Evolutionary conservation across 202 grass and related monocot species (phyloP).

Genomic region (Eragrostis tef): DNA sequence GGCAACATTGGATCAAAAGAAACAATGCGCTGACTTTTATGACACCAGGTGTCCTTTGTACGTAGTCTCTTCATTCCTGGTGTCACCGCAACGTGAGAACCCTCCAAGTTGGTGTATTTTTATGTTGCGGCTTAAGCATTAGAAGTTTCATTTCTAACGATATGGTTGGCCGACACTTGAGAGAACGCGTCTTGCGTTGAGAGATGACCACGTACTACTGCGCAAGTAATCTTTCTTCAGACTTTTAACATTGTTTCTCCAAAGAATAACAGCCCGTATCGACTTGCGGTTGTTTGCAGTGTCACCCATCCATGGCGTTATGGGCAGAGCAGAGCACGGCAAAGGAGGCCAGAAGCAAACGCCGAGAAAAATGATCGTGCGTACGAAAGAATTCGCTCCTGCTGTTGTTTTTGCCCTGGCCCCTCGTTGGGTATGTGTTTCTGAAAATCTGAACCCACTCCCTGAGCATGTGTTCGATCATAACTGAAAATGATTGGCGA

Average conservation of each 20-base stretch:
- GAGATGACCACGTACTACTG: background rate
- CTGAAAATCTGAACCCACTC: no score
- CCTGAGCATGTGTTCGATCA: background rate
- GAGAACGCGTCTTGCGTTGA: background rate
- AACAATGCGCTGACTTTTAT: background rate
- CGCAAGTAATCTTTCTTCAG: background rate
- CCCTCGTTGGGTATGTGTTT: no score
- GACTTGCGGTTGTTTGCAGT: background rate
- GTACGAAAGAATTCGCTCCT: no score
- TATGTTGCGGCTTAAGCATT: background rate
- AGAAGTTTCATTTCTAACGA: background rate
- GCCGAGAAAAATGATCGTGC: background rate
- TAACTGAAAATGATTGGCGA: background rate
- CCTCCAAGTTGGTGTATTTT: background rate
- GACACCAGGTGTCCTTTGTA: background rate
- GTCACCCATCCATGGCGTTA: background rate
- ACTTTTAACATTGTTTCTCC: background rate
- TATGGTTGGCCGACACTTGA: background rate
- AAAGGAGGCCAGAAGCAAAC: background rate
- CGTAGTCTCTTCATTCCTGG: background rate
- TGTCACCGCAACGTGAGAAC: background rate
- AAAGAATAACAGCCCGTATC: background rate
- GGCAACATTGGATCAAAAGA: background rate
- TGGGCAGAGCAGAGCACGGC: slow-evolving; percentile 10
- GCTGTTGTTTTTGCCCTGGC: no score